Conservation (phyloP, 176 grass and related monocot species). For the Stipa capillata region DNA sequence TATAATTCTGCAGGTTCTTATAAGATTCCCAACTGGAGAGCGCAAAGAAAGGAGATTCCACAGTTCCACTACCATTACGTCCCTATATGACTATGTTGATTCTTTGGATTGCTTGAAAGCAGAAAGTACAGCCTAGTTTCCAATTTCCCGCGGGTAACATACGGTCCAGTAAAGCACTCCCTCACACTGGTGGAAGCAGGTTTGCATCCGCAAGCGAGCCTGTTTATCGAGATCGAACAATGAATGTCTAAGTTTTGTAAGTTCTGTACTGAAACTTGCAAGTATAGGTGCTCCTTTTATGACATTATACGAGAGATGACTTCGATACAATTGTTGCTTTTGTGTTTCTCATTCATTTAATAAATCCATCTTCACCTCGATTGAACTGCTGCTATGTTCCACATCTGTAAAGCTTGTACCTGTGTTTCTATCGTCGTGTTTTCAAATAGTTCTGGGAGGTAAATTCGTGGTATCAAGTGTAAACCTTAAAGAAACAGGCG, state of each 20-base stretch:
- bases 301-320: constrained; percentile 10
- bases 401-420: neutral
- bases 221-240: constrained; percentile 83
- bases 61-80: constrained; percentile 43
- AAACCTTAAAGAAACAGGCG: neutral
- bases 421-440: too few species aligned
- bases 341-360: constrained; percentile 22
- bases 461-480: neutral
- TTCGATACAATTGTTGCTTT: constrained; percentile 3
- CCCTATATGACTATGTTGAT: constrained; percentile 86
- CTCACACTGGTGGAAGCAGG: constrained; percentile 82
- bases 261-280: constrained; percentile 15
- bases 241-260: constrained; percentile 28
- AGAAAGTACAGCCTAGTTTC: constrained; percentile 89
- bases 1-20: constrained; percentile 62
- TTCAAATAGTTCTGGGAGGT: neutral
- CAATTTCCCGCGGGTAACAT: constrained; percentile 77
- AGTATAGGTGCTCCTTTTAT: constrained; percentile 42
- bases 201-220: constrained; percentile 85
- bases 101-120: constrained; percentile 86
- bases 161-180: constrained; percentile 69
- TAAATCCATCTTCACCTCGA: constrained; percentile 21
- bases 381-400: neutral
- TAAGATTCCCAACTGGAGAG: constrained; percentile 87
- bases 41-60: constrained; percentile 91